Conservation (phyloP, 495 filamentous ascomycete genomes). For the Neohortaea acidophila region DNA sequence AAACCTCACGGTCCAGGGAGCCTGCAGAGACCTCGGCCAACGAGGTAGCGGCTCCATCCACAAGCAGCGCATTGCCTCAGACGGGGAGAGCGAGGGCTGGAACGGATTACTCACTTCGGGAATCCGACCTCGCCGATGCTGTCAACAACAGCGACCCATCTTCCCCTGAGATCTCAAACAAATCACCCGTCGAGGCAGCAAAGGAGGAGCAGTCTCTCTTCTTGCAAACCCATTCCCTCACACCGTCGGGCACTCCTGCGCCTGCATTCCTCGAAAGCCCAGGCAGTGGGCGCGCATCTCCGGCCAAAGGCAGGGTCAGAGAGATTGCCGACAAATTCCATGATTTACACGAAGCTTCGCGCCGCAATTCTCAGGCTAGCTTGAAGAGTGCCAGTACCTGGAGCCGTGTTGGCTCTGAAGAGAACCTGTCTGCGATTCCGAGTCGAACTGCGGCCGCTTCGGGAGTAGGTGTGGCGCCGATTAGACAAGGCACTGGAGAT, state of each 20-base stretch:
- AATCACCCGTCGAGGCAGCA: too few relatives aligned
- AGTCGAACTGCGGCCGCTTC: too few relatives aligned
- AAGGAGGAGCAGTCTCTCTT: slow-evolving; percentile 6
- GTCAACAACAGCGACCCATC: too few relatives aligned
- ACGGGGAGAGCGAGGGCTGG: slow-evolving; percentile 3
- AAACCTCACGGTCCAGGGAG: too few relatives aligned
- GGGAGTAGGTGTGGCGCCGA: too few relatives aligned
- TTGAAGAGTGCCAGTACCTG: slow-evolving; percentile 18
- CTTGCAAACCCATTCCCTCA: slow-evolving; percentile 5
- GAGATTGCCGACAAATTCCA: slow-evolving; percentile 36
- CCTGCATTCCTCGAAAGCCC: background rate
- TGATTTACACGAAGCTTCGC: slow-evolving; percentile 19
- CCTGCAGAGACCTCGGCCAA: background rate
- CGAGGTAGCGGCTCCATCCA: background rate
- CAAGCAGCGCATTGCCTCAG: too few relatives aligned
- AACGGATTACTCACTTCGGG: slow-evolving; percentile 15
- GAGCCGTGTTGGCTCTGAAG: slow-evolving; percentile 20
- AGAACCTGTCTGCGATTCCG: too few relatives aligned
- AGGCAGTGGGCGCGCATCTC: slow-evolving; percentile 18
- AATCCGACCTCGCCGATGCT: slow-evolving; percentile 14
- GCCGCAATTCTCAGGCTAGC: slow-evolving; percentile 25
- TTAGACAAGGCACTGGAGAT: too few relatives aligned
- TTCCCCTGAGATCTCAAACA: slow-evolving; percentile 10
- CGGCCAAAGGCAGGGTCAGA: slow-evolving; percentile 31
- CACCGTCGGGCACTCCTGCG: background rate